These are phyloP conservation scores for Fusarium nygamai DNA, from an alignment of 2,329 filamentous ascomycete genomes.

Conservation along the genomic window DNA sequence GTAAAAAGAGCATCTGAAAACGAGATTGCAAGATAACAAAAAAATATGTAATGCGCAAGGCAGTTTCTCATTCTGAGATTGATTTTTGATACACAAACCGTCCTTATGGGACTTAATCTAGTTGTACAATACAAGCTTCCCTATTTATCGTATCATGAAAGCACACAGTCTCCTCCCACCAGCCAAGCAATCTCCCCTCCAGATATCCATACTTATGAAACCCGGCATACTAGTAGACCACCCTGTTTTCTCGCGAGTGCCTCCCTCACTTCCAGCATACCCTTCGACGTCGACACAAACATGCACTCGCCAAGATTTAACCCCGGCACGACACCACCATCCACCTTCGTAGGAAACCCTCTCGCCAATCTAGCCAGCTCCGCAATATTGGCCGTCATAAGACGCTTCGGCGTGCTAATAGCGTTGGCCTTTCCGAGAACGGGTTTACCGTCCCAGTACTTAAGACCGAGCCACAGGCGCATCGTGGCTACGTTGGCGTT, in stretches of 20 bases:
- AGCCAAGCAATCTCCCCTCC: not conserved
- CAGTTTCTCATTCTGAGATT: constrained; percentile 28
- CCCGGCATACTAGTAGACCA: constrained; percentile 81
- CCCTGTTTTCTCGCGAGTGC: constrained; percentile 83
- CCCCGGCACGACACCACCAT: constrained; percentile 76
- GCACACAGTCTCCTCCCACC: constrained; percentile 17
- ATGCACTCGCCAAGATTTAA: constrained; percentile 84
- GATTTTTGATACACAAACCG: constrained; percentile 38
- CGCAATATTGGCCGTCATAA: constrained; percentile 71
- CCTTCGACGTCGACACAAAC: constrained; percentile 80
- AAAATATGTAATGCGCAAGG: constrained; percentile 14
- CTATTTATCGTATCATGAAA: constrained; percentile 36
- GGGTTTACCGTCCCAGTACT: constrained; percentile 87
- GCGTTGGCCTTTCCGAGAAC: constrained; percentile 74
- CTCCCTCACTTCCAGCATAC: constrained; percentile 83
- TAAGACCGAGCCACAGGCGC: constrained; percentile 87
- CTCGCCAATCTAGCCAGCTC: constrained; percentile 73
- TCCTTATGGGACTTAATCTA: constrained; percentile 37
- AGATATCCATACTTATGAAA: constrained; percentile 52
- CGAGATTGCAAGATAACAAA: constrained; percentile 12
- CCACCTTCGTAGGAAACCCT: constrained; percentile 67
- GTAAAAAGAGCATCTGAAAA: constrained; percentile 23
- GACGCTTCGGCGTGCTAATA: constrained; percentile 78
- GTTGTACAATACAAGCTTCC: constrained; percentile 44
- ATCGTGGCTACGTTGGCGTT: constrained; percentile 76